These are phyloP conservation scores for Atalantia buxifolia DNA, from an alignment of 345 rosid genomes.

Conservation along the genomic window DNA sequence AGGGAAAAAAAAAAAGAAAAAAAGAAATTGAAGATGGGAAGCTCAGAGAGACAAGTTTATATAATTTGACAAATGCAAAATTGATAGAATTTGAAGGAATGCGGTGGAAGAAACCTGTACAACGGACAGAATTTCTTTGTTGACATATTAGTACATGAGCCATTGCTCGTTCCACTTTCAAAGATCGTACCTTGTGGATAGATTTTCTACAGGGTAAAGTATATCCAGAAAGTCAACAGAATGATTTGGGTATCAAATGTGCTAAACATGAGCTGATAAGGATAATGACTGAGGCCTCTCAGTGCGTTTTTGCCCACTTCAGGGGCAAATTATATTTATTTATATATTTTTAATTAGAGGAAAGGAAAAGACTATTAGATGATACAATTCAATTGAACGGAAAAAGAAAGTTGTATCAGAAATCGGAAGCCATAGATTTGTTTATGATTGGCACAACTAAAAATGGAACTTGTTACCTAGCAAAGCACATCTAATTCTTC, in stretches of 20 bases:
- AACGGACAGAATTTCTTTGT: neutral
- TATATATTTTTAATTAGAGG: too few relatives aligned
- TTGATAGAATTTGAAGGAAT: neutral
- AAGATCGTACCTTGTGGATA: conserved; percentile 1
- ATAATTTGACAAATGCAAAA: neutral
- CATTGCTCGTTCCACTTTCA: conserved; percentile 9
- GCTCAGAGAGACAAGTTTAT: neutral
- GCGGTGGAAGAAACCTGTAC: neutral
- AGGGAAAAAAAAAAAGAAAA: neutral
- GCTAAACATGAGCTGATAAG: neutral
- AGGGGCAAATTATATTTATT: too few relatives aligned
- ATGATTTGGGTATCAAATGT: neutral
- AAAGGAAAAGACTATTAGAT: too few relatives aligned
- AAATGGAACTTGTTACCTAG: too few relatives aligned
- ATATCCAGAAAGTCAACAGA: conserved; percentile 5
- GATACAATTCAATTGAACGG: too few relatives aligned
- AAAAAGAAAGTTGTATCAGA: too few relatives aligned
- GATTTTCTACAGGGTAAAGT: neutral
- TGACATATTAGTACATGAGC: neutral
- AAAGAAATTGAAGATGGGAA: neutral
- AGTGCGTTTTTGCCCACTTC: neutral
- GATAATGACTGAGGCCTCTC: neutral
- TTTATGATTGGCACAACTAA: too few relatives aligned
- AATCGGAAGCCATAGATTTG: too few relatives aligned
- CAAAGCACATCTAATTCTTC: too few relatives aligned